Evolutionary conservation across 495 filamentous ascomycete genomes (phyloP).

Genomic region (Jackrogersella multiformis): DNA sequence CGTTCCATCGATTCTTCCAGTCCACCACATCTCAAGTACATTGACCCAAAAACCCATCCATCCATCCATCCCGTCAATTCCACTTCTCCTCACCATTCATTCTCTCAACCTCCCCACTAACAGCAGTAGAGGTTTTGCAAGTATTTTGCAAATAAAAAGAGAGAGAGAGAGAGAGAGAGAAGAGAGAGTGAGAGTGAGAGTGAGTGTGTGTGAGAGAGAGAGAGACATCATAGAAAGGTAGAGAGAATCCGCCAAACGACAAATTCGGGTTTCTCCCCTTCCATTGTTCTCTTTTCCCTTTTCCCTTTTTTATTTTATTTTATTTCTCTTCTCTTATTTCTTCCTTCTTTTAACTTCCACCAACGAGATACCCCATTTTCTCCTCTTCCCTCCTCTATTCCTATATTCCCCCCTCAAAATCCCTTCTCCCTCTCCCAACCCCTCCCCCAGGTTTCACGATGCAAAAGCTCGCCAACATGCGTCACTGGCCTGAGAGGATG

Average conservation of each 20-base stretch:
- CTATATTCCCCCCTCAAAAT: constrained; percentile 36
- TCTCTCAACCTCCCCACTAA: constrained; percentile 45
- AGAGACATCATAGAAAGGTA: constrained; percentile 47
- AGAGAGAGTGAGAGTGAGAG: constrained; percentile 50
- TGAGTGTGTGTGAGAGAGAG: no score
- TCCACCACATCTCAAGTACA: constrained; percentile 33
- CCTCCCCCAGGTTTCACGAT: constrained; percentile 61
- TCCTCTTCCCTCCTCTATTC: constrained; percentile 32
- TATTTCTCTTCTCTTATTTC: constrained; percentile 41
- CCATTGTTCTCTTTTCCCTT: constrained; percentile 42
- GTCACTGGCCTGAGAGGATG: constrained; percentile 94
- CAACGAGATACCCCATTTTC: constrained; percentile 39
- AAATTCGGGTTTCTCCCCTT: constrained; percentile 44
- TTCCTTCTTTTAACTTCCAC: constrained; percentile 37
- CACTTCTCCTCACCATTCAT: constrained; percentile 53
- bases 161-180: constrained; percentile 38
- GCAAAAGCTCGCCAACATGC: constrained; percentile 89
- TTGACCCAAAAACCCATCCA: constrained; percentile 40
- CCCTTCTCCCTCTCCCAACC: constrained; percentile 39
- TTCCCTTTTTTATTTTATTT: constrained; percentile 34
- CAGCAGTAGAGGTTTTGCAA: constrained; percentile 40
- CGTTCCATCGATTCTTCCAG: constrained; percentile 43
- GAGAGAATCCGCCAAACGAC: constrained; percentile 37
- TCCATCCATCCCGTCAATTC: constrained; percentile 49
- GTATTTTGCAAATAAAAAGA: constrained; percentile 7